These are phyloP conservation scores for Xylaria scruposa DNA, from an alignment of 495 filamentous ascomycete species.

Conservation along the genomic window DNA sequence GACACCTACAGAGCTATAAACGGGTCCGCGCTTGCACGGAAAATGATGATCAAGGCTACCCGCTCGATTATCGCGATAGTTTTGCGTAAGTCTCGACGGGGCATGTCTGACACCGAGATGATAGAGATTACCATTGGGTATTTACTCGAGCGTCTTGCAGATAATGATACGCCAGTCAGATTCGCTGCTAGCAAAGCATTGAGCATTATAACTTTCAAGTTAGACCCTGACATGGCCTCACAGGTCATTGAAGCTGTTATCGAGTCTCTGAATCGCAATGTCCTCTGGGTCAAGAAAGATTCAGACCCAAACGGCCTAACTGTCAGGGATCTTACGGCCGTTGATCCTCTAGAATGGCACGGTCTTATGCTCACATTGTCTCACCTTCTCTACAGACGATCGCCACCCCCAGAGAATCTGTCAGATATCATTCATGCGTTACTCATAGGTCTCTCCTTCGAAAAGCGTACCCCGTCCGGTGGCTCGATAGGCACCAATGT, in stretches of 20 bases:
- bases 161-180: constrained; percentile 88
- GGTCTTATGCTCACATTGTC: constrained; percentile 86
- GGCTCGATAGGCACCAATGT: constrained; percentile 88
- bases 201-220: constrained; percentile 79
- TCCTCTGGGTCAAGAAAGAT: constrained; percentile 63
- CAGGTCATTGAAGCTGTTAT: constrained; percentile 88
- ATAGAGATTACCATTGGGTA: constrained; percentile 80
- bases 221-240: constrained; percentile 78
- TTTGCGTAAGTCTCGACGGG: constrained; percentile 52
- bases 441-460: constrained; percentile 78
- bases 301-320: constrained; percentile 41
- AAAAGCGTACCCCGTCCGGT: constrained; percentile 82
- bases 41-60: constrained; percentile 81
- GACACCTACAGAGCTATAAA: constrained; percentile 54
- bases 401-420: constrained; percentile 70
- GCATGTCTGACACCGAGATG: constrained; percentile 55
- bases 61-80: constrained; percentile 71
- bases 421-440: constrained; percentile 73
- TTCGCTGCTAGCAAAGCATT: constrained; percentile 92
- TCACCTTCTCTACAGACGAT: constrained; percentile 80
- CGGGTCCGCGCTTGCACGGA: constrained; percentile 77
- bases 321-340: constrained; percentile 69
- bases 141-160: constrained; percentile 69
- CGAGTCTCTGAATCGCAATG: constrained; percentile 74
- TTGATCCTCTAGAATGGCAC: constrained; percentile 87